Evolutionary conservation across 2,329 filamentous ascomycete species (phyloP), one percentile per base, ranked within the genome.

Genomic region (Whalleya microplaca): DNA sequence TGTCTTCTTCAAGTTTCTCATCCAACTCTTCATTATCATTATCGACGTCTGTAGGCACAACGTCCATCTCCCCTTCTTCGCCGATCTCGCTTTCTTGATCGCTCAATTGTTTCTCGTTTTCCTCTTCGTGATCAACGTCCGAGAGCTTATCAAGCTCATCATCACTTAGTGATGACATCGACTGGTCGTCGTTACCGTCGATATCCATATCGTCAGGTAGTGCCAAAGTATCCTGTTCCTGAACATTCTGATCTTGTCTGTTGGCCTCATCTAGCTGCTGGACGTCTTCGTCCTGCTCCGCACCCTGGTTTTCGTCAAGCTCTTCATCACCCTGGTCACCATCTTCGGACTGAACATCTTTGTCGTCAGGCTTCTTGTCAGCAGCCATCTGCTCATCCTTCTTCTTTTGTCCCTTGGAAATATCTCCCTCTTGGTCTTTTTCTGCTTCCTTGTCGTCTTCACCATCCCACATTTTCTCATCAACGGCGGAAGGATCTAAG

Each of bases 391-490:
- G 81, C 64, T 88, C 84, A 48, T 88, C 83, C 14, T 85, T 81
- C 59, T 87, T 81, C 68, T 90, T 83, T 59, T 89, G 80, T 0
- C 87, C 88, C 67, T 91, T 87, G 19, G 89, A 78, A 56, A 91
- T 82, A 52, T 92, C 86, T 5, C 86, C 88, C 68, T 91, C 80
- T 68, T 91, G 89, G 44, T 97, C 90, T 64, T 95, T 95, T 46
- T 94, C 89, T 1, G 90, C 87, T 46, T 93, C 86, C 44, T 93
- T 83, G 43, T 91, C 88, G 51, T 89, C 87, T 45, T 88, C 87
- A 41, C 92, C 93, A 73, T 99, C 93, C 95, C 95, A 99, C 84
- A 98, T 92, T 80, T 98, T 99, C 77, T 99, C 96, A 71, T 99
- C 96, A 1, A 98, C 90, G 19, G 94, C 91, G 16, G 87, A 90